phyloP scores from a whole-genome alignment of 1,139 yeast species.

The Lodderomyces metapsilosis region DNA sequence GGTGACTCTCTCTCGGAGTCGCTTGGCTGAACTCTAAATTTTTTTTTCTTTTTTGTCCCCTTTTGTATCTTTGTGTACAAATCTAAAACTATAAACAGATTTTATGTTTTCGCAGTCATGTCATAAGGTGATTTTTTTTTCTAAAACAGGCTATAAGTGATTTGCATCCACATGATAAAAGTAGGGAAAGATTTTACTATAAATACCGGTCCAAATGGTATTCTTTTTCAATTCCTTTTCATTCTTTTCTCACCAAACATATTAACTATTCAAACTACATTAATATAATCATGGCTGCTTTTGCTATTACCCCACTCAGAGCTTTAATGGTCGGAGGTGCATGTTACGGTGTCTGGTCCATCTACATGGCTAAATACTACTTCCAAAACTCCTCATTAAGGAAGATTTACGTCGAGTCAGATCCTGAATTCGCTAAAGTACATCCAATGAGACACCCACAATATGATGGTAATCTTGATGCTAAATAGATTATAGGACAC shows the following conservation, averaged over 20 bases:
- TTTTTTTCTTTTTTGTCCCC: not conserved
- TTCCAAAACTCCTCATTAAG: conserved; percentile 31
- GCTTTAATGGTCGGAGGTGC: conserved; percentile 36
- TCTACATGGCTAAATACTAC: conserved; percentile 37
- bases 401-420: conserved; percentile 29
- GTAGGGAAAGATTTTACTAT: not conserved
- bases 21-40: not conserved
- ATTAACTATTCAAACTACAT: not conserved
- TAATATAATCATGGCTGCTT: conserved; percentile 4
- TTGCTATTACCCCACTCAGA: conserved; percentile 23
- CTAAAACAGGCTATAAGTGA: not conserved
- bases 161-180: conserved; percentile 2
- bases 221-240: not conserved
- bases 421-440: conserved; percentile 29
- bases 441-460: conserved; percentile 21
- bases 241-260: not conserved
- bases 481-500: conserved; percentile 1
- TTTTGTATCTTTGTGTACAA: not conserved
- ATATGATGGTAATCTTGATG: conserved; percentile 14
- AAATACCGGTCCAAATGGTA: not conserved
- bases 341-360: conserved; percentile 33
- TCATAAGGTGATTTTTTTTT: conserved; percentile 4
- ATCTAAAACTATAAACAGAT: no score
- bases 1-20: not conserved
- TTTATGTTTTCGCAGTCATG: conserved; percentile 2